Evolutionary conservation across 345 rosid species (phyloP).

Genomic region (Capsella bursapastoris): DNA sequence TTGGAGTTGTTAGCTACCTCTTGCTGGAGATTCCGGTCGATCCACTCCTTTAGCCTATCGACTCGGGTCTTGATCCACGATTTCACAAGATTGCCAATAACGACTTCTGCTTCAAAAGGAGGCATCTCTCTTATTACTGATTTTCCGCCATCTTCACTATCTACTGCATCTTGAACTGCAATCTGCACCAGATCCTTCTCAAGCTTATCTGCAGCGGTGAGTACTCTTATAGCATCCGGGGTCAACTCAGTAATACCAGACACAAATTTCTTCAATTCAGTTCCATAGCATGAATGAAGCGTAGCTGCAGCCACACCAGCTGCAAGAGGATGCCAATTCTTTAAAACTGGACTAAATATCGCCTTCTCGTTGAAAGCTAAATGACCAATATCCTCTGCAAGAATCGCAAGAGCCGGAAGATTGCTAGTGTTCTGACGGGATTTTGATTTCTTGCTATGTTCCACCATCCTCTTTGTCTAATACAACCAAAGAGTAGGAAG

Average conservation of each 20-base stretch:
- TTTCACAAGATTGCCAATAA: conserved; percentile 73
- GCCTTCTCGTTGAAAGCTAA: conserved; percentile 82
- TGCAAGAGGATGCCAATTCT: conserved; percentile 94
- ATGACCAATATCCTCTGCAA: conserved; percentile 81
- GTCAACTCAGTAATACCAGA: conserved; percentile 81
- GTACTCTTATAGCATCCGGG: conserved; percentile 88
- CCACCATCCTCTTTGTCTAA: conserved; percentile 79
- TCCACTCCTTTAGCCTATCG: conserved; percentile 91
- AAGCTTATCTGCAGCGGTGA: conserved; percentile 88
- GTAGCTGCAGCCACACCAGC: conserved; percentile 97
- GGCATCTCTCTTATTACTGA: conserved; percentile 97
- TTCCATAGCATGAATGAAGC: conserved; percentile 88
- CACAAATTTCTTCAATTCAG: conserved; percentile 69
- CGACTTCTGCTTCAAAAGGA: conserved; percentile 89
- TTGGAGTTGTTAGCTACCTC: conserved; percentile 55
- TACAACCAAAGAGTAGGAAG: not conserved
- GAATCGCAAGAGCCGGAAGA: conserved; percentile 81
- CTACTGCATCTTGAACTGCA: conserved; percentile 93
- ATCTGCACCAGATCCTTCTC: conserved; percentile 99
- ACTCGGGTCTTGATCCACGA: conserved; percentile 82
- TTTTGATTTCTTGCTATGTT: conserved; percentile 62
- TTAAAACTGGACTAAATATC: conserved; percentile 82
- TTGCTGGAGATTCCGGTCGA: conserved; percentile 77
- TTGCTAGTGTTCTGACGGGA: conserved; percentile 55
- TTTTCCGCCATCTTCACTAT: conserved; percentile 98